Conservation (phyloP, 2,329 filamentous ascomycete genomes). For the Trichoderma sp. region DNA sequence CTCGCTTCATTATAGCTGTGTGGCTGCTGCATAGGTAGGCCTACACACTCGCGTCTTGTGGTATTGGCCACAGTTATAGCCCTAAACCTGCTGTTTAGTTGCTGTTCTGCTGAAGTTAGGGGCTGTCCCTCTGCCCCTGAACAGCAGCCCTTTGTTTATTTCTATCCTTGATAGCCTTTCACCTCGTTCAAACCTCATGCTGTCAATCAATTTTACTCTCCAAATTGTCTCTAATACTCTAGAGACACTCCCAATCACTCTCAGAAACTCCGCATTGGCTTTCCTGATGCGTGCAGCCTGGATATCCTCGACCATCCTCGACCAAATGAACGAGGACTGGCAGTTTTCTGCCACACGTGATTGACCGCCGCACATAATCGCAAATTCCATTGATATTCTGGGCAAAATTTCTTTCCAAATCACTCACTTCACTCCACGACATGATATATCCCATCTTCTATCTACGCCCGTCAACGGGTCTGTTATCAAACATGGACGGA, state of each 20-base stretch:
- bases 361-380: neutral
- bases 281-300: neutral
- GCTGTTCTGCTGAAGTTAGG: neutral
- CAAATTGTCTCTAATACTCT: fast-evolving
- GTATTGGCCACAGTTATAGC: neutral
- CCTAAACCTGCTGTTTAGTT: neutral
- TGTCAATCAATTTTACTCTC: fast-evolving
- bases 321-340: neutral
- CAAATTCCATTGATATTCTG: neutral
- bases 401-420: neutral
- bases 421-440: neutral
- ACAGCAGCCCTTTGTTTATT: neutral
- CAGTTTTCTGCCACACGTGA: slow-evolving; percentile 15
- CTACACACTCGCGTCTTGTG: neutral
- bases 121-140: neutral
- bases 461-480: neutral
- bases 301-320: neutral
- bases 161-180: neutral
- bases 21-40: neutral
- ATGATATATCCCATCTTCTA: neutral
- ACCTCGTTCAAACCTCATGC: neutral
- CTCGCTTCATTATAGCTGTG: neutral
- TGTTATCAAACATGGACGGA: neutral
- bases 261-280: neutral
- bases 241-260: neutral